Conservation (phyloP, 202 grass and related monocot species). For the Eragrostis tef region DNA sequence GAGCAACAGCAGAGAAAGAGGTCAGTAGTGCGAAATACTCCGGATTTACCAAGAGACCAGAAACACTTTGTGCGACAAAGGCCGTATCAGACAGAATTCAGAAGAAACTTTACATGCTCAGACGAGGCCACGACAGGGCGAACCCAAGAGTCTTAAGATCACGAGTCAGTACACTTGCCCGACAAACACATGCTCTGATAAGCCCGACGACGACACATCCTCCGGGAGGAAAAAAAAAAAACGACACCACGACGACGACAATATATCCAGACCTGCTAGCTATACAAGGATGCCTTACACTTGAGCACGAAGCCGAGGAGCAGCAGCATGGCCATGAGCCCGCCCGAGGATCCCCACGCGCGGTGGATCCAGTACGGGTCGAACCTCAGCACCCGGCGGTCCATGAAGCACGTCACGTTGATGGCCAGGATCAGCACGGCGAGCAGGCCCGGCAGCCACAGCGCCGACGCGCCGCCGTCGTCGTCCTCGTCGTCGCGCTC, state of each 20-base stretch:
- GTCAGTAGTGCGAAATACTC: background rate
- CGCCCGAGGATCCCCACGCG: conserved; percentile 80
- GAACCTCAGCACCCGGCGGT: conserved; percentile 69
- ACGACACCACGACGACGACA: too few relatives aligned
- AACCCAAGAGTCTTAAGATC: background rate
- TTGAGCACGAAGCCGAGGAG: conserved; percentile 93
- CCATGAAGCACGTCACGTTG: conserved; percentile 79
- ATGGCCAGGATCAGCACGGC: conserved; percentile 71
- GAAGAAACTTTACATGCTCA: conserved; percentile 15
- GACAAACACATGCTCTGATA: background rate
- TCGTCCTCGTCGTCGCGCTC: conserved; percentile 52
- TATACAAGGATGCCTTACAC: conserved; percentile 74
- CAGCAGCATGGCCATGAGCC: conserved; percentile 77
- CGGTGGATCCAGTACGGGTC: conserved; percentile 99
- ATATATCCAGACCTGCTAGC: background rate
- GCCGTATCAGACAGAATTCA: background rate
- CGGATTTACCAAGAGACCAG: background rate
- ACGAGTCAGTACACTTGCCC: background rate
- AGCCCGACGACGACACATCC: background rate
- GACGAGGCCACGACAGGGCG: background rate
- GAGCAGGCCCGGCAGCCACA: conserved; percentile 77
- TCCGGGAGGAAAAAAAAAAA: background rate
- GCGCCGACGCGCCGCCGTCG: conserved; percentile 34
- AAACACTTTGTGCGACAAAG: background rate
- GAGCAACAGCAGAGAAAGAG: too few relatives aligned